phyloP scores from a whole-genome alignment of 2,329 filamentous ascomycete genomes.

The Zymoseptoria brevis region DNA sequence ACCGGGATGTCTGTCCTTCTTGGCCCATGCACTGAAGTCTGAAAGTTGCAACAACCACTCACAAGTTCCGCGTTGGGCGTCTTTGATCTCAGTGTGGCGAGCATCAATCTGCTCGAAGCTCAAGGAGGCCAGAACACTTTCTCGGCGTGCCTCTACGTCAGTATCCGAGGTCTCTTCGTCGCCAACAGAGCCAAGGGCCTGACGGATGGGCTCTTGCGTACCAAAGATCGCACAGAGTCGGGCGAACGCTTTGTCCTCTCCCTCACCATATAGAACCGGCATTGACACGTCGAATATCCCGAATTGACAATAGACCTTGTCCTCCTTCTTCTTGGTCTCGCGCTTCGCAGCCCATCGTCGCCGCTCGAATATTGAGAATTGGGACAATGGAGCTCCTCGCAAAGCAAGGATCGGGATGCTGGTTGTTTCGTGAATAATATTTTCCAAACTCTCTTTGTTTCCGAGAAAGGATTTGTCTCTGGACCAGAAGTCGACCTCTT shows the following conservation, averaged over 20 bases:
- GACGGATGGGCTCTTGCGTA: too few species aligned
- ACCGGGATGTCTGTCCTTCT: slow-evolving; percentile 14
- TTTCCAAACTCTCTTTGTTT: too few species aligned
- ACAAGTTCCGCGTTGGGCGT: slow-evolving; percentile 35
- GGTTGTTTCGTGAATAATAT: too few species aligned
- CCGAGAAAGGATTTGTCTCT: too few species aligned
- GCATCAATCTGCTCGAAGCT: slow-evolving; percentile 36
- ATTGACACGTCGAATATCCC: slow-evolving; percentile 40
- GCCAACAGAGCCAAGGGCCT: too few species aligned
- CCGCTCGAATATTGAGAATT: too few species aligned
- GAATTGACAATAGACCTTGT: slow-evolving; percentile 38
- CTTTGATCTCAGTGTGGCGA: slow-evolving; percentile 32
- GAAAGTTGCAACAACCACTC: slow-evolving; percentile 34
- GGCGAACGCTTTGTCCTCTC: not conserved
- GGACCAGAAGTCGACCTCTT: slow-evolving; percentile 1
- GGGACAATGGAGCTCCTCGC: too few species aligned
- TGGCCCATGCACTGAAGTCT: slow-evolving; percentile 35
- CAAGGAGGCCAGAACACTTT: slow-evolving; percentile 14
- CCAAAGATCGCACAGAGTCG: too few species aligned
- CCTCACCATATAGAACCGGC: slow-evolving; percentile 36
- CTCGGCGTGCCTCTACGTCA: not conserved
- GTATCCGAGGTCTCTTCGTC: too few species aligned
- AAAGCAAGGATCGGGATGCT: too few species aligned
- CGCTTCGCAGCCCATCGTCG: slow-evolving; percentile 1
- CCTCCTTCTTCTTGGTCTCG: slow-evolving; percentile 13